Evolutionary conservation across 352 stramenopile species (phyloP), one percentile per base, ranked within the genome.

Genomic region (Aphanomyces stellatus): DNA sequence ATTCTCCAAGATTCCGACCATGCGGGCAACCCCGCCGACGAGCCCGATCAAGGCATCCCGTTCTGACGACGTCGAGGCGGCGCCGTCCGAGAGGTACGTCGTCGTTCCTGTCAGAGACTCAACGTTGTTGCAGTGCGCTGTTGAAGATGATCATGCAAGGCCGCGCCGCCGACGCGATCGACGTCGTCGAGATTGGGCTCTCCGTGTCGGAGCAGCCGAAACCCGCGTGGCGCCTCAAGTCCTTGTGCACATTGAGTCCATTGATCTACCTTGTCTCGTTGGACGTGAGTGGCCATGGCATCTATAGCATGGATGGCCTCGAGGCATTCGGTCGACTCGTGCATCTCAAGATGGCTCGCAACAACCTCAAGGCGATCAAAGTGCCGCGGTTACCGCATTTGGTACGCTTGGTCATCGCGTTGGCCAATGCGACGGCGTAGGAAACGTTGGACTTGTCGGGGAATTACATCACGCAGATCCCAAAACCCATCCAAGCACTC

Each of bases 391-490:
- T 53, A 8, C 17, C 11, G 28, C 24, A 48, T 22, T 30, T 67
- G 30, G 46, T 60, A 60, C 27, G 30, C n/a, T n/a, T n/a, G n/a
- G n/a, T 34, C 5, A 25, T 56, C 27, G 22, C 27, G 48, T 43
- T 17, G 37, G 37, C 8, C 8, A 8, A 17, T 43, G 17, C 46
- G 19, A 53, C 11, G 13, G 25, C n/a, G 22, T 65, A 67, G 60
- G 60, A 67, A 42, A 43, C 33, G 13, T 64, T 92, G 42, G 81
- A 94, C 59, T 40, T 94, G 10, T 88, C 81, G 1, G 85, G 85
- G 28, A 94, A 94, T 65, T 91, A 90, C 49, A 88, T 94, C 27
- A 75, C 72, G 13, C 83, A 92, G 63, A 82, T 94, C 22, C 83
- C 85, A 8, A 74, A 74, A 4, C 72, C 69, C 7, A 83, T 94